Evolutionary conservation across 208 protist genomes (phyloP).

Genomic region (Wallacemonas sp.): DNA sequence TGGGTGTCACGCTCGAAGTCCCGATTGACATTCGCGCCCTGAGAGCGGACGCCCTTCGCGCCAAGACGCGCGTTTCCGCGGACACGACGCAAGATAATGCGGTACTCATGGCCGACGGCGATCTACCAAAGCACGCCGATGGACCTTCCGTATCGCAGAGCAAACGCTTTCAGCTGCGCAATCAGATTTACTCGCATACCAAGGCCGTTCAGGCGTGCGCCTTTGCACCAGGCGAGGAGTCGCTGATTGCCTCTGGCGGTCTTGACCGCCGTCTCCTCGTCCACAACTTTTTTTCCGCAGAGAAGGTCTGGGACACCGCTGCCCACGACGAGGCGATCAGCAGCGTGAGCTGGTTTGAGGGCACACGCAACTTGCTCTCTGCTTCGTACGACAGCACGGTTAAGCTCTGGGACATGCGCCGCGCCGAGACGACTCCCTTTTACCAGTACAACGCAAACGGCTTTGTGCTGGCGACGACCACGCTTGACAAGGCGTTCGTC

Average conservation of each 20-base stretch:
- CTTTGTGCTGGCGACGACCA: constrained; percentile 74
- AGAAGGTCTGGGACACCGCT: constrained; percentile 58
- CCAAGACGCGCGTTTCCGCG: constrained; percentile 29
- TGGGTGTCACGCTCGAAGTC: constrained; percentile 75
- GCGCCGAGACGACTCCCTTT: constrained; percentile 34
- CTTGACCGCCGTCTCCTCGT: constrained; percentile 81
- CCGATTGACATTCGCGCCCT: constrained; percentile 78
- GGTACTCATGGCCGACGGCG: constrained; percentile 16
- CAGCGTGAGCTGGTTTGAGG: constrained; percentile 80
- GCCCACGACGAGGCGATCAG: constrained; percentile 79
- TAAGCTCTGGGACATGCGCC: constrained; percentile 81
- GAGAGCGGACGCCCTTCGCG: constrained; percentile 46
- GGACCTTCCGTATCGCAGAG: constrained; percentile 14
- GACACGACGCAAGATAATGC: constrained; percentile 26
- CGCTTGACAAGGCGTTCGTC: constrained; percentile 67
- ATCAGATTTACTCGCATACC: constrained; percentile 77
- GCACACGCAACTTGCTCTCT: constrained; percentile 70
- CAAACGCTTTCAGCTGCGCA: constrained; percentile 63
- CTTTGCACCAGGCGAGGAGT: constrained; percentile 67
- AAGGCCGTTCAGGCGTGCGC: constrained; percentile 79
- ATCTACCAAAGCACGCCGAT: constrained; percentile 7
- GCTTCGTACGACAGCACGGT: constrained; percentile 86
- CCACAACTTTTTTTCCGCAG: constrained; percentile 77
- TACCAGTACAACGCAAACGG: constrained; percentile 66
- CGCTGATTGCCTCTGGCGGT: constrained; percentile 68